These are phyloP conservation scores for Glomus cerebriforme DNA, from an alignment of 192 early-diverging fungal species.

Conservation along the genomic window DNA sequence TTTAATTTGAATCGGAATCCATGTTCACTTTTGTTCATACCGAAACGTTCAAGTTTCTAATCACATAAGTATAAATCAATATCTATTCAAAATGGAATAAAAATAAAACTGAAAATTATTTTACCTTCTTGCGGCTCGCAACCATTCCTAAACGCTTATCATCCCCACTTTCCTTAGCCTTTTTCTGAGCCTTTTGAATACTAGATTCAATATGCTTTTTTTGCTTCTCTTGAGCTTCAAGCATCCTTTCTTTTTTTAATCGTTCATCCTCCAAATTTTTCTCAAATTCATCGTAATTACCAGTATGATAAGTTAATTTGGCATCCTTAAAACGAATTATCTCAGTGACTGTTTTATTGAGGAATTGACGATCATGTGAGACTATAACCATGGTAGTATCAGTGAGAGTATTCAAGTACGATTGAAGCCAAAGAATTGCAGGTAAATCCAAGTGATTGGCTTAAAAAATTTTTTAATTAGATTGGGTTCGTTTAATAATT, in stretches of 20 bases:
- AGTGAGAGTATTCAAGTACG: conserved; percentile 61
- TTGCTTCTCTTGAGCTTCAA: conserved; percentile 66
- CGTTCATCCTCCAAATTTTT: conserved; percentile 72
- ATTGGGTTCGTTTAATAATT: not conserved
- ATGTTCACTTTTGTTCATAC: conserved; percentile 65
- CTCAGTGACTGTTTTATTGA: conserved; percentile 77
- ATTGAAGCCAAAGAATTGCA: conserved; percentile 90
- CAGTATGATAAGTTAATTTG: conserved; percentile 72
- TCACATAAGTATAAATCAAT: not conserved
- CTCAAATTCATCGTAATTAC: conserved; percentile 88
- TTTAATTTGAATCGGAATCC: conserved; percentile 68
- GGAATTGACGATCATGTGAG: conserved; percentile 88
- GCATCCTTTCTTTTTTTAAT: conserved; percentile 66
- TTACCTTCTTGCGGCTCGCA: conserved; percentile 79
- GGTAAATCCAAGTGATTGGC: conserved; percentile 87
- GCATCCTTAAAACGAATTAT: conserved; percentile 76
- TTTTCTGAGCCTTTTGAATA: conserved; percentile 76
- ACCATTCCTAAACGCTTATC: conserved; percentile 77
- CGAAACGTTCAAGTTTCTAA: conserved; percentile 67
- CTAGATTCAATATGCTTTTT: conserved; percentile 72
- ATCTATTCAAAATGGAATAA: not conserved
- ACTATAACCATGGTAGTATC: conserved; percentile 80
- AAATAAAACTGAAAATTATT: not conserved
- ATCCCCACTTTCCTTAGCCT: conserved; percentile 75
- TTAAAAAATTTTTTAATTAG: conserved; percentile 6